Evolutionary conservation across 2,329 filamentous ascomycete species (phyloP).

Genomic region (Canariomyces notabilis): DNA sequence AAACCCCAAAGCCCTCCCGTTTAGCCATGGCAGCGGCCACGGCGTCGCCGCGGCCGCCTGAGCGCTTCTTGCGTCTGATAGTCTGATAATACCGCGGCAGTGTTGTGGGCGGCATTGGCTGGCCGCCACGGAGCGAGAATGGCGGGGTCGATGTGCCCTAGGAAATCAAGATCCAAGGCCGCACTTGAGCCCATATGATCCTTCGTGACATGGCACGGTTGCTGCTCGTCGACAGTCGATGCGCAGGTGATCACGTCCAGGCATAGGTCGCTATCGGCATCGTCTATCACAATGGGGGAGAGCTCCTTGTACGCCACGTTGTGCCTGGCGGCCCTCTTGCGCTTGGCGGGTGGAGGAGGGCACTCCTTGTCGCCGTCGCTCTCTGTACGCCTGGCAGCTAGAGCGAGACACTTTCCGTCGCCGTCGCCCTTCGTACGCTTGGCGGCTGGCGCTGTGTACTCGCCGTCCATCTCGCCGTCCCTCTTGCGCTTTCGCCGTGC

Average conservation of each 20-base stretch:
- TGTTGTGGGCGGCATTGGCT: conserved; percentile 4
- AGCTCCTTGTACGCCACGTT: conserved; percentile 9
- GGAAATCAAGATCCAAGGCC: conserved; percentile 7
- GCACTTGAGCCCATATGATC: conserved; percentile 7
- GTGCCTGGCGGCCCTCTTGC: conserved; percentile 8
- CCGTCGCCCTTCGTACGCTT: conserved; percentile 3
- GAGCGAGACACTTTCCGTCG: conserved; percentile 1
- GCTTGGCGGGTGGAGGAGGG: background rate
- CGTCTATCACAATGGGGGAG: conserved; percentile 3
- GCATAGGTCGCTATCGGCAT: conserved; percentile 8
- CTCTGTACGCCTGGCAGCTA: conserved; percentile 3
- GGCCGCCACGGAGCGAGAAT: conserved; percentile 11
- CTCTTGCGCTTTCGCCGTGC: conserved; percentile 7
- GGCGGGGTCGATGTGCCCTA: conserved; percentile 10
- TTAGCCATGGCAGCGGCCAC: conserved; percentile 4
- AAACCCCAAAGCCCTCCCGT: conserved; percentile 2
- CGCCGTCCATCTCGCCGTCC: conserved; percentile 6
- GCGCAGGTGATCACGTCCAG: conserved; percentile 10
- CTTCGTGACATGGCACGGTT: conserved; percentile 2
- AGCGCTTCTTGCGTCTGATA: conserved; percentile 3
- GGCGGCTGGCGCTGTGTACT: conserved; percentile 5
- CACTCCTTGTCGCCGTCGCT: conserved; percentile 1
- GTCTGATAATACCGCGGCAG: conserved; percentile 3
- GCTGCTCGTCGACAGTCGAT: conserved; percentile 11
- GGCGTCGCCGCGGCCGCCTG: conserved; percentile 5